These are phyloP conservation scores for Sclerotiophoma versabilis DNA, from an alignment of 2,329 filamentous ascomycete species.

Conservation along the genomic window DNA sequence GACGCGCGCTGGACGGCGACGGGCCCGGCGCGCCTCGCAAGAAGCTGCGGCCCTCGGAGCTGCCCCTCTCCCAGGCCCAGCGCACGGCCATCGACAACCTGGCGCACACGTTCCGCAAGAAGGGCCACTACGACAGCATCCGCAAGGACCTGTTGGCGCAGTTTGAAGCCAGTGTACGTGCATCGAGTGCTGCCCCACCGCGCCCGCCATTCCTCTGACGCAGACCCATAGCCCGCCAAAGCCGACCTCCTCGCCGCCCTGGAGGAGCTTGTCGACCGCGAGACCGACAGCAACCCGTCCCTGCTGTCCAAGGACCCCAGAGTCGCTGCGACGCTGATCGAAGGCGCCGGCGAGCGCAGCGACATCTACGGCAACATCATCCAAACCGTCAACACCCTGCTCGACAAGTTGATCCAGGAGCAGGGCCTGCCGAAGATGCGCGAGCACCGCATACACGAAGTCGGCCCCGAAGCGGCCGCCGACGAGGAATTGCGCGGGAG, in stretches of 20 bases:
- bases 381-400: constrained; percentile 70
- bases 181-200: no score
- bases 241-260: constrained; percentile 70
- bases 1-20: constrained; percentile 42
- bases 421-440: constrained; percentile 74
- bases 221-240: constrained; percentile 76
- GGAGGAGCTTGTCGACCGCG: constrained; percentile 72
- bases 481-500: constrained; percentile 70
- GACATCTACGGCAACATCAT: constrained; percentile 78
- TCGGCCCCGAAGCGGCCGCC: constrained; percentile 72
- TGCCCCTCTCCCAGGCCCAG: constrained; percentile 76
- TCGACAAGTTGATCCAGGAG: constrained; percentile 66
- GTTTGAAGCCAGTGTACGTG: constrained; percentile 71
- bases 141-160: constrained; percentile 80
- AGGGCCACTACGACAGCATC: constrained; percentile 80
- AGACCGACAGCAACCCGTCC: constrained; percentile 76
- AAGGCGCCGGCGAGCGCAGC: constrained; percentile 78
- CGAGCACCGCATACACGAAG: constrained; percentile 69
- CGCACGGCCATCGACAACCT: constrained; percentile 76
- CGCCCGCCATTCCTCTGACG: no score
- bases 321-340: constrained; percentile 77
- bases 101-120: constrained; percentile 84
- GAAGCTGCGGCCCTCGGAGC: constrained; percentile 76
- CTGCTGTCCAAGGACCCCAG: constrained; percentile 76
- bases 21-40: constrained; percentile 51